Base-by-base conservation (phyloP, 2,329 filamentous ascomycete genomes). In the Fusarium sp. region DNA sequence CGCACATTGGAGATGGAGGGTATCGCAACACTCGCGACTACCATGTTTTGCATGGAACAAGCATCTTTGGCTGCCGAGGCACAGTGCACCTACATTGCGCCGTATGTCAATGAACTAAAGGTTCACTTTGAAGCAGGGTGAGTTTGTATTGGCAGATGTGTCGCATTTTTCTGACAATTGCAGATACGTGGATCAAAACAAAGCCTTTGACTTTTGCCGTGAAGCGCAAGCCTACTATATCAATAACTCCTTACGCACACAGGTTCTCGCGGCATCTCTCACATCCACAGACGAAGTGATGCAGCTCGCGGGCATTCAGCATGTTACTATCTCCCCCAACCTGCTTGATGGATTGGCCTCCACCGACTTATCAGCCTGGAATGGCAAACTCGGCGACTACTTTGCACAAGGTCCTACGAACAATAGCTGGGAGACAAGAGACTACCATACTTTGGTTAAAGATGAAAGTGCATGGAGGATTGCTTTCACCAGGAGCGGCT, bases 61-160 rank as follows among this genome's bases (percentile, higher is more conserved):
- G 88, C 87, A 0, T 80, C 81, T 2, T 78, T 89, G 2, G 88
- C 89, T 0, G 84, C 82, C 1, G 83, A 88, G 49, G 85, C 83
- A 0, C 81, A 83, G 6, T 90, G 87, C 68, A 83, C 83, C 1
- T 90, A 90, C 69, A 86, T 91, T 43, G 87, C 88, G 0, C 89
- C 89, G 0, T 91, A 90, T 64, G 86, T 90, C 30, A 90, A 90
- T 71, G 87, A 90, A 67, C 78, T 91, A 40, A 85, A 84, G 65
- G 88, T 89, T 7, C 87, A 90, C 69, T 87, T 89, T 57, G 84
- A 87, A 41, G 71, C 78, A 14, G 79, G 75, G 81, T 86, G 74
- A 68, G 77, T 73, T 4, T 30, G 9, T 7, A 14, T 39, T 30
- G 20, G n/a, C 24, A 24, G 43, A 22, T 7, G 19, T 14, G 3